A percentile compares a stretch with the other conserved stretches of the same genome.
phyloP scores from a whole-genome alignment of 1,284 basidiomycete genomes.

The Fomitopsis betulina region DNA sequence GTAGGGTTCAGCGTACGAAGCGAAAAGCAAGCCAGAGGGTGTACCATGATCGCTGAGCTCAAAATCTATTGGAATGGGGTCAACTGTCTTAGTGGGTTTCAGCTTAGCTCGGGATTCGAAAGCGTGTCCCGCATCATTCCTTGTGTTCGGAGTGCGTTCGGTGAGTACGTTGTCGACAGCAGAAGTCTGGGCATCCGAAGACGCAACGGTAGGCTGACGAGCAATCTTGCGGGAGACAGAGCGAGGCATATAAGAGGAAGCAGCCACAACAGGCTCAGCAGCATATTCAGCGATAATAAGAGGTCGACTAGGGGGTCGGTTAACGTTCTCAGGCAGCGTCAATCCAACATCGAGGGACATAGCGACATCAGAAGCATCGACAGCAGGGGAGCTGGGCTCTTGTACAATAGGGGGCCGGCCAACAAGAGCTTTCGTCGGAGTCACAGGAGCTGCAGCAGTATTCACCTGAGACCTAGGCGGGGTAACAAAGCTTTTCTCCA shows the following conservation, averaged over 20 bases:
- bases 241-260: neutral
- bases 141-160: neutral
- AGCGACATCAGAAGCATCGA: neutral
- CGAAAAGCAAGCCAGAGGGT: conserved; percentile 8
- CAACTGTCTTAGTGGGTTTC: neutral
- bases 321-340: neutral
- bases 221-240: neutral
- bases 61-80: neutral
- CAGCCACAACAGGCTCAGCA: neutral
- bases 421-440: neutral
- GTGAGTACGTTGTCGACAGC: neutral
- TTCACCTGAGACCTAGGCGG: neutral
- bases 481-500: neutral
- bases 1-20: conserved; percentile 1
- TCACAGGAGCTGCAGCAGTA: neutral
- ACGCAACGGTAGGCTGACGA: neutral
- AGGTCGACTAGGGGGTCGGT: neutral
- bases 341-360: neutral
- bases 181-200: neutral
- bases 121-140: neutral
- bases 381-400: neutral
- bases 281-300: neutral
- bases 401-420: neutral
- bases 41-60: neutral
- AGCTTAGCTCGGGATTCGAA: neutral